Conservation (phyloP, 2,329 filamentous ascomycete species). For the Paecilomyces niveus region DNA sequence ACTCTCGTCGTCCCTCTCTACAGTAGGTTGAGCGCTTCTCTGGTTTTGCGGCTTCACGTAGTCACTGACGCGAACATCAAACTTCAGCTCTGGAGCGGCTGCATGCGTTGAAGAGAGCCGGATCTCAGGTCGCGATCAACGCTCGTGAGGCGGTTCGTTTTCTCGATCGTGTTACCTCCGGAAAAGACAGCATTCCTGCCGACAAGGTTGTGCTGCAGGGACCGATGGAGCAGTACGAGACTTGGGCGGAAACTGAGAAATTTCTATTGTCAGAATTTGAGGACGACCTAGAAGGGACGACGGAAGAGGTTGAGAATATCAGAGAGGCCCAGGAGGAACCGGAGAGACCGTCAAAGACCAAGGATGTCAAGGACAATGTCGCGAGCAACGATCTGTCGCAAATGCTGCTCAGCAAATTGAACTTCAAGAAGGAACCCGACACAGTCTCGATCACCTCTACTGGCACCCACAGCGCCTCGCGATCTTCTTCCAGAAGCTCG, state of each 20-base stretch:
- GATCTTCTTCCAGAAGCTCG: constrained; percentile 38
- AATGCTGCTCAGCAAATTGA: constrained; percentile 41
- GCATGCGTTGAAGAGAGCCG: constrained; percentile 37
- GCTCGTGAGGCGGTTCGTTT: constrained; percentile 46
- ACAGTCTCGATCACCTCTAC: constrained; percentile 33
- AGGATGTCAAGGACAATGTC: constrained; percentile 15
- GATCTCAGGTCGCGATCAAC: constrained; percentile 42
- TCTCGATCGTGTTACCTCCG: constrained; percentile 44
- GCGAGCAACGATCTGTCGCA: constrained; percentile 36
- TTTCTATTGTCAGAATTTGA: constrained; percentile 39
- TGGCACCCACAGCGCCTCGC: constrained; percentile 37
- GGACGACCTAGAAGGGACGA: constrained; percentile 25
- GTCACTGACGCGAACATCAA: constrained; percentile 7
- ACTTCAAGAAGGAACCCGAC: constrained; percentile 38
- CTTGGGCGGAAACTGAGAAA: constrained; percentile 40
- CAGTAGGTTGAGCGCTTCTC: constrained; percentile 30
- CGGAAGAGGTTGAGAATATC: constrained; percentile 9
- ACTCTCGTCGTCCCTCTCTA: constrained; percentile 46
- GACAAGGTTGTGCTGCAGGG: constrained; percentile 41
- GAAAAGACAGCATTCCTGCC: constrained; percentile 36
- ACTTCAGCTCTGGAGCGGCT: constrained; percentile 39
- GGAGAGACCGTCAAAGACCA: constrained; percentile 13
- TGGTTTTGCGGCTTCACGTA: not conserved
- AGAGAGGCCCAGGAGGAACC: constrained; percentile 10
- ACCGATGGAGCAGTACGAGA: constrained; percentile 43